Base-by-base conservation (phyloP, 1,139 yeast genomes). In the Taphrina deformans region DNA sequence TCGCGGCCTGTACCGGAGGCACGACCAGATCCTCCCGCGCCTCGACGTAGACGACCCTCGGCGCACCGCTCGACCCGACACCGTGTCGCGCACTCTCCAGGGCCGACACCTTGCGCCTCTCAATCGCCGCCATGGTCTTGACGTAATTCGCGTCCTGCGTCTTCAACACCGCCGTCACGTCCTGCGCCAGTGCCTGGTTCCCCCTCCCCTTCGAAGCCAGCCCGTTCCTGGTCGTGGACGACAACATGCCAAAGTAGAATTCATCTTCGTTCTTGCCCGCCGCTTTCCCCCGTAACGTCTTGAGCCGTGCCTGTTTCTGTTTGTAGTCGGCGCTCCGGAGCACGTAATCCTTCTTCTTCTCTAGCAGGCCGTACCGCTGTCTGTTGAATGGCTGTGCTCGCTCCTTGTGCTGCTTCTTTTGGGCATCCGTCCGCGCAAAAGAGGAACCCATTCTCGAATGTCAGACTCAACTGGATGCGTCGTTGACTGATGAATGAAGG, bases 271-370 rank as follows among this genome's bases (percentile, higher is more conserved):
- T 93, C 71, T 90, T 83, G 55, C 82, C 82, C 55, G 81, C 79
- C 1, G 89, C 96, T 74, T 89, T 90, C 60, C 80, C 80, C 72
- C 88, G 84, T 69, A 93, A 81, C 0, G 87, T 82, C 76, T 88
- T 88, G 65, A 93, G 78, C 26, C 92, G 90, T 18, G 89, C 89
- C 76, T 93, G 92, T 74, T 93, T 93, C 76, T 84, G 83, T 76
- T 93, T 98, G 74, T 82, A 91, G 74, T 93, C 96, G 58, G 84
- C 85, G 0, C 98, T 96, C 76, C 99, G 84, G 61, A 90, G 82
- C 71, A 83, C 85, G 76, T 93, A 93, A 76, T 93, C 99, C 56
- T 92, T 92, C 80, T 93, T 93, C 82, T 93, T 93, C 76, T 93
- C 98, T 62, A 93, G 81, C 48, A 91, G 83, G 40, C 98, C 98